Conservation (phyloP, 148 eudicot genomes). For the Heliamphora exappendiculata region DNA sequence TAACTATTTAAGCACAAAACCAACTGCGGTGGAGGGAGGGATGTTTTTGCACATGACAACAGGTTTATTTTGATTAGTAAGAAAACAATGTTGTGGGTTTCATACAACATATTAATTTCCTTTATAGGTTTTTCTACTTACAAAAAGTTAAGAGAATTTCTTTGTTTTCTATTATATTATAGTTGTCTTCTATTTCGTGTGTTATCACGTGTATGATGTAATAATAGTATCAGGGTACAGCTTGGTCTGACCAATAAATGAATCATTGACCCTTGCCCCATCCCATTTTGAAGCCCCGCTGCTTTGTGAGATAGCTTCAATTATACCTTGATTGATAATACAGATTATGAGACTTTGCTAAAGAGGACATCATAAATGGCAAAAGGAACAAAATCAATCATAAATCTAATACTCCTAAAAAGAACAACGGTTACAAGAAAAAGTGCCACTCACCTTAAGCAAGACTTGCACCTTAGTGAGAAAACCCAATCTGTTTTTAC, state of each 20-base stretch:
- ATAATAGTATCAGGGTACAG: neutral
- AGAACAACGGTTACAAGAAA: neutral
- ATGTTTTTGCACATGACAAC: neutral
- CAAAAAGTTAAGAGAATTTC: neutral
- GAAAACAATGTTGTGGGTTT: neutral
- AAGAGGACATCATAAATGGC: too few relatives aligned
- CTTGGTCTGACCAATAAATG: neutral
- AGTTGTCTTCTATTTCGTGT: neutral
- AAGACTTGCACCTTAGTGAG: constrained; percentile 31
- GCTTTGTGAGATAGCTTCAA: too few relatives aligned
- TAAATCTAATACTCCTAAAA: neutral
- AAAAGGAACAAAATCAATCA: neutral
- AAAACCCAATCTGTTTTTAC: constrained; percentile 28
- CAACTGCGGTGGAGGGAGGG: too few relatives aligned
- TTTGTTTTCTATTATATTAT: neutral
- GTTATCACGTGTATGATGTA: neutral
- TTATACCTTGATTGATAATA: neutral
- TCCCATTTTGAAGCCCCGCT: neutral
- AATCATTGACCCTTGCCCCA: neutral
- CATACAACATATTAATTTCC: neutral
- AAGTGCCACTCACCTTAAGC: constrained; percentile 34
- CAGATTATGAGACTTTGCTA: neutral
- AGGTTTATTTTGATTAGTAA: neutral
- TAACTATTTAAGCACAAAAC: neutral
- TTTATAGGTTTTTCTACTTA: neutral